phyloP scores from a whole-genome alignment of 2,329 filamentous ascomycete genomes.

The Hymenoscyphus fructigenus region DNA sequence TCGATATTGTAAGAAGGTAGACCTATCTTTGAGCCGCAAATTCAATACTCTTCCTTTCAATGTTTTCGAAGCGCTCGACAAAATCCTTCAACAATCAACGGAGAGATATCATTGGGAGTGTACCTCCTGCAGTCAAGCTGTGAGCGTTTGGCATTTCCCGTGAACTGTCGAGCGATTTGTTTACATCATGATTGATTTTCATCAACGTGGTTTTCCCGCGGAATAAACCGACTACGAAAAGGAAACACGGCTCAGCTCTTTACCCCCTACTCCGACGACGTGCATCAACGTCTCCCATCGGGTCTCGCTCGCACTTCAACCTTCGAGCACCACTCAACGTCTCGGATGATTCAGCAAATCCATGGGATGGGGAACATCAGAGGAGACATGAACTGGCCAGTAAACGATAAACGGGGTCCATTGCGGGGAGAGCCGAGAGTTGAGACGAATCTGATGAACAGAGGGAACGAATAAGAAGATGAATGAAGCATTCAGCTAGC shows the following conservation, averaged over 20 bases:
- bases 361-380: neutral
- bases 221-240: neutral
- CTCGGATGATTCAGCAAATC: neutral
- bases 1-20: no score
- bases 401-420: neutral
- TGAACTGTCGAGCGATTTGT: neutral
- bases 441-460: neutral
- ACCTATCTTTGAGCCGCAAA: neutral
- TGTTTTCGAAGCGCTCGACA: neutral
- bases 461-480: neutral
- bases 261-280: neutral
- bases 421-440: neutral
- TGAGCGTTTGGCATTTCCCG: neutral
- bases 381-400: neutral
- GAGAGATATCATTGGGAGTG: neutral
- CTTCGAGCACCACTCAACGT: neutral
- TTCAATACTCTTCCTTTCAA: neutral
- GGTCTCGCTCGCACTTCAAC: neutral
- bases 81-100: neutral
- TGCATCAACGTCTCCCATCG: neutral
- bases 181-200: neutral
- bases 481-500: neutral
- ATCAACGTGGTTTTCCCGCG: neutral
- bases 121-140: neutral
- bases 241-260: neutral